Percentiles rank a stretch among this genome's conserved stretches.
Evolutionary conservation across 768 basidiomycete genomes (phyloP).

Genomic region (Boletus fagicola): DNA sequence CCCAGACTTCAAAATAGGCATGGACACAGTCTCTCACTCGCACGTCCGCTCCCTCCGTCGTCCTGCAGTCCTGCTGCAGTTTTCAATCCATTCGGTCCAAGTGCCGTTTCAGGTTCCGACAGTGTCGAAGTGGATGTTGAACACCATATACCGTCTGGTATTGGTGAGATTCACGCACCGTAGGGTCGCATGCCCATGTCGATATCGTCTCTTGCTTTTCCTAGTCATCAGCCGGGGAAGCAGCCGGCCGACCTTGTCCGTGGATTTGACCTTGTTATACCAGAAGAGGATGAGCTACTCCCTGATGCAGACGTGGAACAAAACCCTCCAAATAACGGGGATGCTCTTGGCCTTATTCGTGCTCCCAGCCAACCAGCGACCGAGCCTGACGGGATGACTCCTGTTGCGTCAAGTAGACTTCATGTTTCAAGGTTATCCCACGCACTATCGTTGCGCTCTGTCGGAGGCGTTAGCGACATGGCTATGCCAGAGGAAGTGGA

Average conservation of each 20-base stretch:
- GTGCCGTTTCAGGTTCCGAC: constrained; percentile 54
- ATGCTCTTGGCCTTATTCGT: constrained; percentile 22
- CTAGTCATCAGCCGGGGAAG: constrained; percentile 42
- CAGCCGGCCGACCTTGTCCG: constrained; percentile 70
- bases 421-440: constrained; percentile 66
- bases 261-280: constrained; percentile 79
- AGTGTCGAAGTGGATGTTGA: constrained; percentile 36
- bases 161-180: constrained; percentile 46
- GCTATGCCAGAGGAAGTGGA: constrained; percentile 25
- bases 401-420: constrained; percentile 47
- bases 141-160: constrained; percentile 21
- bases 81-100: constrained; percentile 66
- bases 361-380: constrained; percentile 26
- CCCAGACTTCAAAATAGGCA: constrained; percentile 54
- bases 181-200: constrained; percentile 53
- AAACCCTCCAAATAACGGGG: constrained; percentile 39
- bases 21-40: constrained; percentile 73
- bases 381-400: constrained; percentile 43
- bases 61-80: constrained; percentile 39
- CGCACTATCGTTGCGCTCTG: constrained; percentile 63
- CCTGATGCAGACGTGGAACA: constrained; percentile 34
- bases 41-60: constrained; percentile 46
- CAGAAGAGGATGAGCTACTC: constrained; percentile 50
- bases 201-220: constrained; percentile 46
- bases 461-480: constrained; percentile 51